Conservation (phyloP, 2,329 filamentous ascomycete species). For the Daldinia eschscholtzii region DNA sequence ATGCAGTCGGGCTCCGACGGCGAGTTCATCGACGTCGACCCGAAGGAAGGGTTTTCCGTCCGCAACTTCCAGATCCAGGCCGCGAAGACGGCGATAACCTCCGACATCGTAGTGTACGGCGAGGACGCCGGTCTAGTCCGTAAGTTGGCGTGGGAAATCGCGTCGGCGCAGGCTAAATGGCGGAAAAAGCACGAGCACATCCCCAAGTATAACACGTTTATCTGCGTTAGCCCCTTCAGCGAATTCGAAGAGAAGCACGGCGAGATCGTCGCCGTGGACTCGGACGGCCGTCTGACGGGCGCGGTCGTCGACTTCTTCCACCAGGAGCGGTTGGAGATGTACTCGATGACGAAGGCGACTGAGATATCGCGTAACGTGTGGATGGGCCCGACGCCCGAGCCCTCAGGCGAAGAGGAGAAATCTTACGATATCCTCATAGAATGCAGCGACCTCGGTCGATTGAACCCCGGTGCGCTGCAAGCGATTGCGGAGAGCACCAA, state of each 20-base stretch:
- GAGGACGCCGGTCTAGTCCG: conserved; percentile 73
- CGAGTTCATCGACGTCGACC: conserved; percentile 86
- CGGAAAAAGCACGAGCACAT: conserved; percentile 71
- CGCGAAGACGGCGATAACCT: conserved; percentile 86
- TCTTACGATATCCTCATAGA: conserved; percentile 89
- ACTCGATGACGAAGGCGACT: conserved; percentile 87
- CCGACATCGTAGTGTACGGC: conserved; percentile 93
- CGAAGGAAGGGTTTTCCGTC: conserved; percentile 90
- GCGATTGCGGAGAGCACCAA: conserved; percentile 70
- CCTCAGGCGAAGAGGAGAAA: conserved; percentile 67
- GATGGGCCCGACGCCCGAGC: conserved; percentile 87
- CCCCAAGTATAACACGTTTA: conserved; percentile 86
- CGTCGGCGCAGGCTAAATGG: conserved; percentile 82
- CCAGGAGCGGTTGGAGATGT: conserved; percentile 93
- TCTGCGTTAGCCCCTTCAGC: conserved; percentile 73
- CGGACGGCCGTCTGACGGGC: conserved; percentile 77
- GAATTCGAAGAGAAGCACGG: conserved; percentile 78
- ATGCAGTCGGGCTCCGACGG: conserved; percentile 65
- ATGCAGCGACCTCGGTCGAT: conserved; percentile 84
- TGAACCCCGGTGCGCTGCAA: conserved; percentile 77
- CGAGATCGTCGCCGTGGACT: conserved; percentile 81
- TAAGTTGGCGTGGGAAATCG: conserved; percentile 76
- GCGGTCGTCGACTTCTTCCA: conserved; percentile 89
- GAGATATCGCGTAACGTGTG: conserved; percentile 92
- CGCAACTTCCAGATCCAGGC: conserved; percentile 98